phyloP scores from a whole-genome alignment of 768 basidiomycete species.

The Clitopilus passeckerianus region DNA sequence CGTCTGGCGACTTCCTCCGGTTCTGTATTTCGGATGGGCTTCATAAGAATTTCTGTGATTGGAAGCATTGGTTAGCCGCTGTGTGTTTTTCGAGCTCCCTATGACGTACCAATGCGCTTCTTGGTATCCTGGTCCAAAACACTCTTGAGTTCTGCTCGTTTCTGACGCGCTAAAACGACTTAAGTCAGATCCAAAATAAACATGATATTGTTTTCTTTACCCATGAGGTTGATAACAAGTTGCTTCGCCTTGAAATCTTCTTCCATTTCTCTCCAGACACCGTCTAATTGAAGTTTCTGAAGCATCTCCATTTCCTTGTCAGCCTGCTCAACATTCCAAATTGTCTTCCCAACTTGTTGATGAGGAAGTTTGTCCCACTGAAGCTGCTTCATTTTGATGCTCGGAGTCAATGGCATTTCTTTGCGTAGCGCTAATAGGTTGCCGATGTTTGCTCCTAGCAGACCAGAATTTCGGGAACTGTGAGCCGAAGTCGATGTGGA shows the following conservation, averaged over 20 bases:
- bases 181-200: slow-evolving; percentile 5
- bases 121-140: slow-evolving; percentile 88
- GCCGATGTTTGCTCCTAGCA: slow-evolving; percentile 54
- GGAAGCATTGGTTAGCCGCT: neutral
- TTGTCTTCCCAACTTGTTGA: slow-evolving; percentile 75
- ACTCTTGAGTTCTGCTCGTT: slow-evolving; percentile 85
- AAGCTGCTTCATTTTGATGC: slow-evolving; percentile 93
- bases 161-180: slow-evolving; percentile 60
- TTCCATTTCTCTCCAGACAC: slow-evolving; percentile 95
- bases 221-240: slow-evolving; percentile 84
- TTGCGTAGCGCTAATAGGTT: slow-evolving; percentile 66
- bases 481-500: slow-evolving; percentile 31
- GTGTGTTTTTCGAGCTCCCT: neutral
- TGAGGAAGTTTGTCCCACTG: slow-evolving; percentile 99
- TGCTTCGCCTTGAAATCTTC: slow-evolving; percentile 97
- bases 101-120: slow-evolving; percentile 82
- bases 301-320: slow-evolving; percentile 77
- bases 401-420: slow-evolving; percentile 79
- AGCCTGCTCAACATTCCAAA: slow-evolving; percentile 74
- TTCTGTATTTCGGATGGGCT: slow-evolving; percentile 75
- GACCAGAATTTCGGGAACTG: slow-evolving; percentile 55
- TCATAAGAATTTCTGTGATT: slow-evolving; percentile 81
- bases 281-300: slow-evolving; percentile 74
- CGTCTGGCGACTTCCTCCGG: slow-evolving; percentile 84
- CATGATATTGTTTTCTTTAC: slow-evolving; percentile 27